Percentiles rank a stretch among this genome's conserved stretches.
Evolutionary conservation across 2,329 filamentous ascomycete species (phyloP).

Genomic region (Metarhizium guizhouense): DNA sequence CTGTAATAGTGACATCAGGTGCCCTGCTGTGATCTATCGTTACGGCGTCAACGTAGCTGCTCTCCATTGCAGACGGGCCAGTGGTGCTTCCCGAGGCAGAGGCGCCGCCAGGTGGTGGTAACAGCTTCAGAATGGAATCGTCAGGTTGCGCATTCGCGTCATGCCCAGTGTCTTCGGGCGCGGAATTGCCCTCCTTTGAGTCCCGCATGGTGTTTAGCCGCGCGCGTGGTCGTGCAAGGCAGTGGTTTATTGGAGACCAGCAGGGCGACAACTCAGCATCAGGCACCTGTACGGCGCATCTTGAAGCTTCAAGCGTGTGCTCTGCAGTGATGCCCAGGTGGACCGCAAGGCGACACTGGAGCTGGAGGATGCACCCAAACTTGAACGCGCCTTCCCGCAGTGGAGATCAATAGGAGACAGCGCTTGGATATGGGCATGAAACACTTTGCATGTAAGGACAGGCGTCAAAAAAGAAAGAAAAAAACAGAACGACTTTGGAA

Average conservation of each 20-base stretch:
- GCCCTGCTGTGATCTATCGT: constrained; percentile 24
- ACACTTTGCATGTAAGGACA: neutral
- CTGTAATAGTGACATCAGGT: constrained; percentile 39
- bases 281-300: constrained; percentile 19
- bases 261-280: constrained; percentile 17
- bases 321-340: neutral
- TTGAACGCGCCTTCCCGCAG: neutral
- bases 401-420: neutral
- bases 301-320: constrained; percentile 9
- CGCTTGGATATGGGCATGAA: neutral
- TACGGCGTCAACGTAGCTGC: constrained; percentile 33
- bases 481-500: neutral
- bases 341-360: neutral
- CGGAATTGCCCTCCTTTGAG: neutral
- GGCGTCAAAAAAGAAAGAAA: neutral
- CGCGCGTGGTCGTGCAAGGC: constrained; percentile 17
- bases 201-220: constrained; percentile 7
- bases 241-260: constrained; percentile 9
- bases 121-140: constrained; percentile 8
- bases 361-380: neutral
- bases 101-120: constrained; percentile 12
- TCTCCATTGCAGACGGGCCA: constrained; percentile 16
- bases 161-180: neutral
- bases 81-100: neutral
- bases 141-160: constrained; percentile 5